Base-by-base conservation (phyloP, 805 yeast genomes). In the Yarrowia osloensis region DNA sequence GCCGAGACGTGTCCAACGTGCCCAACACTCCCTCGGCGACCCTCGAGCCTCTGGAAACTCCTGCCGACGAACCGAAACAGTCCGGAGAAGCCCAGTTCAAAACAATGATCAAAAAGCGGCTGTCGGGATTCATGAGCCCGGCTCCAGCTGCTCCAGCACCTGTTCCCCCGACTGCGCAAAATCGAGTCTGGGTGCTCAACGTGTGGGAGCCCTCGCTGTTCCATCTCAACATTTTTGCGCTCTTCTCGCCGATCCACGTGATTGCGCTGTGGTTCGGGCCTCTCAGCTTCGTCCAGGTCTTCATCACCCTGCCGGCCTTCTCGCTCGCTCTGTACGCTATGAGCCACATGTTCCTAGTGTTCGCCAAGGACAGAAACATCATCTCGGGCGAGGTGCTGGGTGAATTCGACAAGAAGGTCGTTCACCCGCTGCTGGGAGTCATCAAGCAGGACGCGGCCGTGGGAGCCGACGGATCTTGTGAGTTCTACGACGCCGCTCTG, bases 191-290 rank as follows among this genome's bases (percentile, higher is more conserved):
- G 85, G 83, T 84, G 67, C 74, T 89, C 47, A 77, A 77, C 21
- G 82, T 88, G 61, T 89, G 96, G 96, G 79, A 80, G 49, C 94
- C 94, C 0, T 81, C 88, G 0, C 80, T 80, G 69, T 86, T 88
- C 73, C 81, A 81, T 35, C 77, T 88, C 6, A 76, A 79, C 57
- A 70, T 88, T 2, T 80, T 84, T 31, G 78, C 84, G 2, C 75
- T 84, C 1, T 86, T 86, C 69, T 86, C 90, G 8, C 95, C 96
- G 0, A 73, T 86, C 11, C 82, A 81, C 57, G 70, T 85, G 9
- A 65, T 81, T 2, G 76, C 83, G n/a, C 75, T 85, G 66, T 76
- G 80, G 69, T 69, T 77, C 24, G 70, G 79, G 0, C 76, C 79
- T 0, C 79, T 79, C 1, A 72, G 81, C 1, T 59, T 78, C 2